phyloP scores from a whole-genome alignment of 2,329 filamentous ascomycete genomes.

The Xylariaceae sp. region DNA sequence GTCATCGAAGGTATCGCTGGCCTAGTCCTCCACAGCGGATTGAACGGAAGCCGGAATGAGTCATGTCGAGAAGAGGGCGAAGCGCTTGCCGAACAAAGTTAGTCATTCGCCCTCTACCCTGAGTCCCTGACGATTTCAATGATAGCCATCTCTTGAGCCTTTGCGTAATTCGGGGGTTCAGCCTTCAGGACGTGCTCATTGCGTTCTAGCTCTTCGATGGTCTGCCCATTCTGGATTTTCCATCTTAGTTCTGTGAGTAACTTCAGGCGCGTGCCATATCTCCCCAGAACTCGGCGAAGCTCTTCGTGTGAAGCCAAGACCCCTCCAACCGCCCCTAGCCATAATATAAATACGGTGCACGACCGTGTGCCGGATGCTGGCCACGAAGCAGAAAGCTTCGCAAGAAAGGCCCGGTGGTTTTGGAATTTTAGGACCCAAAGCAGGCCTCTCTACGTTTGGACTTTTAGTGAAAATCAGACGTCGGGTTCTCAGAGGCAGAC shows the following conservation, averaged over 20 bases:
- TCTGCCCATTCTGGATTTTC: not conserved
- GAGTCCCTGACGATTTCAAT: slow-evolving; percentile 6
- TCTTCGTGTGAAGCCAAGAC: slow-evolving; percentile 4
- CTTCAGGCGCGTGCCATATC: not conserved
- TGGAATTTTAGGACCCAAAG: slow-evolving; percentile 3
- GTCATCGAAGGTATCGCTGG: slow-evolving; percentile 1
- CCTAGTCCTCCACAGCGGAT: slow-evolving; percentile 1
- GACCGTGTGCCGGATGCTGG: slow-evolving; percentile 1
- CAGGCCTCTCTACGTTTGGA: slow-evolving; percentile 10
- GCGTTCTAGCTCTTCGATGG: slow-evolving; percentile 10
- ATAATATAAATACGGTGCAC: slow-evolving; percentile 8
- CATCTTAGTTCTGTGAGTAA: not conserved
- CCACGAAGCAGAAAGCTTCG: not conserved
- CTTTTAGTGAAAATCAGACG: slow-evolving; percentile 3
- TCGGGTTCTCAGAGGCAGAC: slow-evolving; percentile 5
- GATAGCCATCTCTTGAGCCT: slow-evolving; percentile 1
- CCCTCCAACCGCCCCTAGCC: slow-evolving; percentile 6
- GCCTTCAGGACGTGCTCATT: slow-evolving; percentile 10
- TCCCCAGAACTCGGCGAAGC: not conserved
- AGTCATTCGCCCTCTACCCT: slow-evolving; percentile 8
- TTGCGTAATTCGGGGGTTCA: not conserved
- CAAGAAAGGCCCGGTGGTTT: not conserved
- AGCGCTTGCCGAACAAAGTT: slow-evolving; percentile 2
- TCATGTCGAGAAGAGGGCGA: not conserved
- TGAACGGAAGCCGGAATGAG: not conserved